These are phyloP conservation scores for Phytophthora chlamydospora DNA, from an alignment of 352 stramenopile genomes.

Conservation along the genomic window DNA sequence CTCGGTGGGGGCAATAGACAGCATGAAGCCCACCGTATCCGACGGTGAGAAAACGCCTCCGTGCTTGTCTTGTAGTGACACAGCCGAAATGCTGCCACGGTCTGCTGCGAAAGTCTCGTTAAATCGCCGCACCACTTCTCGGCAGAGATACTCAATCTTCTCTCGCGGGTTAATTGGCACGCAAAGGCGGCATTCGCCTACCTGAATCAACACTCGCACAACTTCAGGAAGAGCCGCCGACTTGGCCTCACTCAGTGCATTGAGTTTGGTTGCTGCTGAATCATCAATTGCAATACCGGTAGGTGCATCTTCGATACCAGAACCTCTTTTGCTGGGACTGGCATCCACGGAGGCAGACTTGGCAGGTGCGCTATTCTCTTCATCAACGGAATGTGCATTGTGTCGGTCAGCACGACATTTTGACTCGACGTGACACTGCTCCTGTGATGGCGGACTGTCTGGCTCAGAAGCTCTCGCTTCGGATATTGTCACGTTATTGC, in stretches of 20 bases:
- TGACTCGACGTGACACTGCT: constrained; percentile 1
- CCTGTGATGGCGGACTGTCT: background rate
- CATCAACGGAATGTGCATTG: background rate
- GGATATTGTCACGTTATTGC: constrained; percentile 13
- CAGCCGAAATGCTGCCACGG: constrained; percentile 34
- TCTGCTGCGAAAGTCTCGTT: constrained; percentile 58
- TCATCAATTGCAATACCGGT: background rate
- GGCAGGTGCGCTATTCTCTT: background rate
- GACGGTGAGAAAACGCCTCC: constrained; percentile 56
- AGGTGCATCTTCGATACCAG: background rate
- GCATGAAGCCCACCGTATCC: constrained; percentile 49
- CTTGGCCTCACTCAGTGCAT: constrained; percentile 16
- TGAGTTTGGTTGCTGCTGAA: constrained; percentile 6
- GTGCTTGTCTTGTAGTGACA: constrained; percentile 63
- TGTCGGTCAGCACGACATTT: background rate
- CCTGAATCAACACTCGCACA: constrained; percentile 60
- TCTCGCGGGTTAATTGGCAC: constrained; percentile 63
- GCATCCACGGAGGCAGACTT: background rate
- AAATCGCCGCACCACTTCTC: constrained; percentile 62
- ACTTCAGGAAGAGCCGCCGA: constrained; percentile 40
- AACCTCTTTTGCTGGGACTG: background rate
- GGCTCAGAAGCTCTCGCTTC: background rate
- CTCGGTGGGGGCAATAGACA: constrained; percentile 25
- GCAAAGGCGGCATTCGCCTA: constrained; percentile 56
- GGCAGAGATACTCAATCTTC: constrained; percentile 48